Base-by-base conservation (phyloP, 108 stramenopile genomes). In the Epipyxis sp. region DNA sequence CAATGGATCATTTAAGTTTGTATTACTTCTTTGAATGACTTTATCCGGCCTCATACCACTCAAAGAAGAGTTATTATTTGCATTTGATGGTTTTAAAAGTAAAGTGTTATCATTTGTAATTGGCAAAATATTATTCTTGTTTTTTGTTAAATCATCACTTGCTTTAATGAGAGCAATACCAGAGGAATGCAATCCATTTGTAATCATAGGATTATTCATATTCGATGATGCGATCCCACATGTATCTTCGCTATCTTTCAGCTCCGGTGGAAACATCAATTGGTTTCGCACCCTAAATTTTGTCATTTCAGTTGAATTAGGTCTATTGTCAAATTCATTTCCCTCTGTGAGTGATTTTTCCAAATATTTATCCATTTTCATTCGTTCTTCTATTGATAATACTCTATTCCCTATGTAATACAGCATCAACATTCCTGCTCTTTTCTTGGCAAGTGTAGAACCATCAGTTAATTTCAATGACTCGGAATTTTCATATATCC, bases 401-500 rank as follows among this genome's bases (percentile, higher is more conserved):
- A 74, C 71, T 32, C 34, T 46, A 42, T 57, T 57, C 10, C 50
- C 71, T 10, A 54, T 74, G 25, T 74, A 42, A 74, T 74, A 74
- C 10, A 46, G 25, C 71, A 74, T 74, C 10, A 74, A 25, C 71
- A 39, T 74, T 13, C 71, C 71, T 35, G 71, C 13, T 74, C 35
- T 46, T 6, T 39, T 6, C 6, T 13, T 6, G 6, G 46, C 6
- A 20, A 20, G 20, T 10, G 27, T 13, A 37, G 61, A 65, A 35
- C 30, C 34, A 32, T 16, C 25, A 29, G 27, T 10, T 3, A 10
- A 37, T 65, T 29, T 32, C 34, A 65, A 37, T 6, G 10, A 32
- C 20, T 65, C 61, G 6, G 34, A 37, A 32, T 54, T 25, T 65
- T 59, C 79, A 69, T 79, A 79, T 40, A 42, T n/a, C 79, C 79